These are phyloP conservation scores for Fusarium continuum DNA, from an alignment of 2,329 filamentous ascomycete genomes.

Conservation along the genomic window DNA sequence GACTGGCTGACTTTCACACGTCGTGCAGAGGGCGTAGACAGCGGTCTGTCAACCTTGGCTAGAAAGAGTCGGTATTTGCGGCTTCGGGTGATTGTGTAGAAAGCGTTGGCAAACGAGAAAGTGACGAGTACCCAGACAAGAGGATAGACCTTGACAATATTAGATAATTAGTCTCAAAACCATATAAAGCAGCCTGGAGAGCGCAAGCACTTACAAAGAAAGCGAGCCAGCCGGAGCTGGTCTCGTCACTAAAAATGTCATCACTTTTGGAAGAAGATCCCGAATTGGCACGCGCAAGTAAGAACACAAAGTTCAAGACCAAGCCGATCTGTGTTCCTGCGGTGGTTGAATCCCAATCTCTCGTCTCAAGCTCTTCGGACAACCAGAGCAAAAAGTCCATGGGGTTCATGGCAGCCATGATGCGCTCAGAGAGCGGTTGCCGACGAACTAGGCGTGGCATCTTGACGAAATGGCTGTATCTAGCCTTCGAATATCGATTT, in stretches of 20 bases:
- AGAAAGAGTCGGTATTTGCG: slow-evolving; percentile 94
- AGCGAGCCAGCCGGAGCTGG: slow-evolving; percentile 71
- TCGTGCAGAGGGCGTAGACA: slow-evolving; percentile 84
- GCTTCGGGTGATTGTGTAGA: slow-evolving; percentile 82
- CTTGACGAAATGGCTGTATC: slow-evolving; percentile 42
- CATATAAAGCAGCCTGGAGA: neutral
- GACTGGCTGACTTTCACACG: slow-evolving; percentile 85
- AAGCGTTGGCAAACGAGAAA: slow-evolving; percentile 77
- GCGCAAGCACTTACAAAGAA: slow-evolving; percentile 59
- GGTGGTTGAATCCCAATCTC: slow-evolving; percentile 86
- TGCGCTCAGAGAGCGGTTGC: slow-evolving; percentile 80
- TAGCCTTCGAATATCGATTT: neutral
- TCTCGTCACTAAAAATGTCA: slow-evolving; percentile 84
- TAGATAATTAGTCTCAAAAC: slow-evolving; percentile 13
- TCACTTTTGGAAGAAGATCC: slow-evolving; percentile 65
- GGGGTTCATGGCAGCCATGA: slow-evolving; percentile 83
- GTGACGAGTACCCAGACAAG: slow-evolving; percentile 74
- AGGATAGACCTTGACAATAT: slow-evolving; percentile 66
- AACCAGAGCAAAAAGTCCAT: slow-evolving; percentile 91
- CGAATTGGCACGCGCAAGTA: slow-evolving; percentile 84
- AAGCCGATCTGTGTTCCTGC: slow-evolving; percentile 81
- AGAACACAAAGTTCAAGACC: slow-evolving; percentile 78
- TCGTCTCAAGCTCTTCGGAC: slow-evolving; percentile 90
- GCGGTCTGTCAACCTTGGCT: slow-evolving; percentile 77
- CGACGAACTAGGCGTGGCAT: slow-evolving; percentile 84